These are phyloP conservation scores for Gracilaria caudata DNA, from an alignment of 23 red algal genomes.

Conservation along the genomic window DNA sequence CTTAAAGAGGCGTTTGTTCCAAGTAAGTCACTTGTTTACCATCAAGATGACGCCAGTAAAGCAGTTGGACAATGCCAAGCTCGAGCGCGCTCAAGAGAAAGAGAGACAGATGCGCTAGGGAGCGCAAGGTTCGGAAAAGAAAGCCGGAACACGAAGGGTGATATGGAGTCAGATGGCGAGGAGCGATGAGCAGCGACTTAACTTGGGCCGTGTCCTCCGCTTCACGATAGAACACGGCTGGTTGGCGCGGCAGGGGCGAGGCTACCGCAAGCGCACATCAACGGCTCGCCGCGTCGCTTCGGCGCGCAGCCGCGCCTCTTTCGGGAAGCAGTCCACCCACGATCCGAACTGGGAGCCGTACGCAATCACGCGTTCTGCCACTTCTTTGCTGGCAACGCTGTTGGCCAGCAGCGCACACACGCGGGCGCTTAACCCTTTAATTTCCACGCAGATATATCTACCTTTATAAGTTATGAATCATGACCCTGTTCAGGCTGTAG, in stretches of 20 bases:
- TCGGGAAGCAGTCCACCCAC: neutral
- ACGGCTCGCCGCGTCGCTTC: neutral
- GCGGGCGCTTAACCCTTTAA: too few relatives aligned
- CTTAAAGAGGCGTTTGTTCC: neutral
- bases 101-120: too few relatives aligned
- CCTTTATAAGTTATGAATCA: too few relatives aligned
- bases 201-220: neutral
- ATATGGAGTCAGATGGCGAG: too few relatives aligned
- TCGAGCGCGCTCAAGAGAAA: too few relatives aligned
- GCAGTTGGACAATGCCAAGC: too few relatives aligned
- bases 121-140: too few relatives aligned
- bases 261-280: neutral
- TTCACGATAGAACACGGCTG: neutral
- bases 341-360: neutral
- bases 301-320: neutral
- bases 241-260: neutral
- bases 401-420: too few relatives aligned
- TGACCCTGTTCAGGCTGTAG: too few relatives aligned
- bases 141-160: too few relatives aligned
- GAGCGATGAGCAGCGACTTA: too few relatives aligned
- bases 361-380: neutral
- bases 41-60: neutral
- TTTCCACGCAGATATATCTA: too few relatives aligned
- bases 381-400: neutral
- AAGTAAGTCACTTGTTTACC: neutral